These are phyloP conservation scores for Neofusicoccum ribis DNA, from an alignment of 2,329 filamentous ascomycete genomes.

Conservation along the genomic window DNA sequence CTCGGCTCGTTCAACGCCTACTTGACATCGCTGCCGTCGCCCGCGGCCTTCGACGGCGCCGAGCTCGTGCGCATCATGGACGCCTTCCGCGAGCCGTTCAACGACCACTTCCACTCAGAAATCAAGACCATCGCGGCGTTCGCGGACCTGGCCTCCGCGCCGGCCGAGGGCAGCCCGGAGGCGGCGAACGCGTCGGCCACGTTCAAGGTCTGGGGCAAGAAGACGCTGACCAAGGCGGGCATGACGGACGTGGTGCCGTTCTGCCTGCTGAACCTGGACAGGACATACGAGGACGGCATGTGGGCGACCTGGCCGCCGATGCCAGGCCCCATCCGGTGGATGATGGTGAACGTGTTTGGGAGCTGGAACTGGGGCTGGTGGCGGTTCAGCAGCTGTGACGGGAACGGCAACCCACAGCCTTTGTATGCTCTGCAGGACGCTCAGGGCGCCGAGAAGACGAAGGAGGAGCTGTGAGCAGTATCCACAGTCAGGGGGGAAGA, in stretches of 20 bases:
- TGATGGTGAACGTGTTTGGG: slow-evolving; percentile 59
- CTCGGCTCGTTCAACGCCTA: slow-evolving; percentile 30
- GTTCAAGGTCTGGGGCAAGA: slow-evolving; percentile 64
- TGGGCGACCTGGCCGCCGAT: slow-evolving; percentile 68
- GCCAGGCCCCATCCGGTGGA: slow-evolving; percentile 61
- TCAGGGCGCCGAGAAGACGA: neutral
- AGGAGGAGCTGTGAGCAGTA: neutral
- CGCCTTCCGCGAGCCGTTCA: slow-evolving; percentile 30
- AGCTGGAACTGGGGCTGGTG: slow-evolving; percentile 60
- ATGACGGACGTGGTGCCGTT: slow-evolving; percentile 63
- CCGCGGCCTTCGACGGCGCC: slow-evolving; percentile 27
- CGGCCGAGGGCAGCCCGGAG: slow-evolving; percentile 46
- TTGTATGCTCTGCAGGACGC: slow-evolving; percentile 48
- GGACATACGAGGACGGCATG: slow-evolving; percentile 58
- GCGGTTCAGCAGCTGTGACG: slow-evolving; percentile 66
- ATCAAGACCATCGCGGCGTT: slow-evolving; percentile 35
- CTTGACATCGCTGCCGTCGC: slow-evolving; percentile 25
- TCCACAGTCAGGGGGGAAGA: neutral
- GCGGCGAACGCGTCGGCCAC: slow-evolving; percentile 49
- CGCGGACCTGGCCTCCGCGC: slow-evolving; percentile 53
- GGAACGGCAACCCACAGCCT: slow-evolving; percentile 53
- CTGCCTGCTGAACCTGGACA: slow-evolving; percentile 64
- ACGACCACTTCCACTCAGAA: slow-evolving; percentile 36
- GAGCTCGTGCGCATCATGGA: slow-evolving; percentile 31
- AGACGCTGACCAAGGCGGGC: slow-evolving; percentile 62